Conservation (phyloP, 805 yeast genomes). For the Starmerella sp. region DNA sequence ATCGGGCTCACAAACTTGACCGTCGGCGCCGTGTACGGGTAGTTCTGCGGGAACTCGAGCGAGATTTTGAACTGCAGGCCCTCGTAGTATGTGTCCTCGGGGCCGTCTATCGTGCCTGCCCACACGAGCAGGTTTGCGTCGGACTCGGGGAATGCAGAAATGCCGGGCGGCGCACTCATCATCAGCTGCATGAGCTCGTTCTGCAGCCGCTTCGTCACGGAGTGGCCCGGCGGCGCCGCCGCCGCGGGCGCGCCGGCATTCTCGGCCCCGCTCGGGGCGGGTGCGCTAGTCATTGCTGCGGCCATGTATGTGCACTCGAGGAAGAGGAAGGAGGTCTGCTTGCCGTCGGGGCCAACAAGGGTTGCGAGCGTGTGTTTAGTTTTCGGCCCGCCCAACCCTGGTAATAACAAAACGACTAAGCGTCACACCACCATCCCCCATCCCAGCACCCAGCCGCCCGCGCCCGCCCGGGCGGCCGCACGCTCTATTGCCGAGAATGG, state of each 20-base stretch:
- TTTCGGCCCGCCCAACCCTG: constrained; percentile 1
- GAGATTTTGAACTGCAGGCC: constrained; percentile 41
- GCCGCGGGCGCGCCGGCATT: neutral
- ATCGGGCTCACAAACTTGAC: constrained; percentile 47
- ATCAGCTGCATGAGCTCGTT: constrained; percentile 43
- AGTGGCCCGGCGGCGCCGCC: constrained; percentile 33
- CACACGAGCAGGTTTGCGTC: constrained; percentile 44
- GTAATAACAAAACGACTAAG: constrained; percentile 4
- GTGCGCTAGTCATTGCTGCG: constrained; percentile 5
- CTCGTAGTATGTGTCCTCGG: constrained; percentile 45
- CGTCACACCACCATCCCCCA: neutral
- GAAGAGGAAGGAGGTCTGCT: neutral
- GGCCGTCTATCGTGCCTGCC: constrained; percentile 51
- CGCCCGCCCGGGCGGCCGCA: neutral
- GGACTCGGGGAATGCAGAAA: constrained; percentile 44
- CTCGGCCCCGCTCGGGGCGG: neutral
- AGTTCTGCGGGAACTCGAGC: constrained; percentile 42
- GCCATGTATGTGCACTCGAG: constrained; percentile 9
- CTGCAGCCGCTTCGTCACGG: constrained; percentile 42
- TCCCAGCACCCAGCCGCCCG: neutral
- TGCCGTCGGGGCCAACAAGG: neutral
- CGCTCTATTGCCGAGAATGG: no score
- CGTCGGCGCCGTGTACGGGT: constrained; percentile 49
- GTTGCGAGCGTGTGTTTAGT: neutral
- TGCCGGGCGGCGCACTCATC: constrained; percentile 41